Percentiles rank a stretch among this genome's conserved stretches.
phyloP scores from a whole-genome alignment of 75 land plant genomes.

The Selaginella moellendorffii region DNA sequence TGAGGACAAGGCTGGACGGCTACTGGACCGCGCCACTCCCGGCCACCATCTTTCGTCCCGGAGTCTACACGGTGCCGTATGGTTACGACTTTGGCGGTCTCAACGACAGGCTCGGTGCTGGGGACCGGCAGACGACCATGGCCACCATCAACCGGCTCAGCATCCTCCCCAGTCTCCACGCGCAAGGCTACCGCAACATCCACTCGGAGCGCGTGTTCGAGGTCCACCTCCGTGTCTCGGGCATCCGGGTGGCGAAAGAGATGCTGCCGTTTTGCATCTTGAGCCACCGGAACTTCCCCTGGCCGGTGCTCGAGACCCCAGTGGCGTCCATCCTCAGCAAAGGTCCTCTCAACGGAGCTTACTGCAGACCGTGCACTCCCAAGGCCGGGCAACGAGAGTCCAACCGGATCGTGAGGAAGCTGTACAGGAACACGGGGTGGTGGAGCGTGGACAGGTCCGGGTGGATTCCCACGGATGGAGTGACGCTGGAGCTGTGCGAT shows the following conservation, averaged over 20 bases:
- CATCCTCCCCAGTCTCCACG: background rate
- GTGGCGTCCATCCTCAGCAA: background rate
- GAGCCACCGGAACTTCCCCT: background rate
- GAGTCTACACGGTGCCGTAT: background rate
- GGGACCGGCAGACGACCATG: background rate
- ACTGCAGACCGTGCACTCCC: constrained; percentile 2
- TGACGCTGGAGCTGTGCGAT: constrained; percentile 1
- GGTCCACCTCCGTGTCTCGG: background rate
- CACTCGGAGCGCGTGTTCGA: constrained; percentile 4
- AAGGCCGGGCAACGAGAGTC: background rate
- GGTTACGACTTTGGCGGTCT: constrained; percentile 3
- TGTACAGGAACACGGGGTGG: background rate
- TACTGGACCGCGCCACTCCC: constrained; percentile 5
- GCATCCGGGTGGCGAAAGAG: background rate
- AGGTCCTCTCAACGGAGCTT: background rate
- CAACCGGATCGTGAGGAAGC: background rate
- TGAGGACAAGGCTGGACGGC: background rate
- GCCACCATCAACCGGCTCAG: background rate
- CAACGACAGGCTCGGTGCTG: constrained; percentile 6
- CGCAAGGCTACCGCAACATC: background rate
- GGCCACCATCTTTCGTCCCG: background rate
- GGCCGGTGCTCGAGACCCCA: constrained; percentile 1
- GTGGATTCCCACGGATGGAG: background rate
- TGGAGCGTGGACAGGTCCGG: background rate
- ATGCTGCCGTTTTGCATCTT: constrained; percentile 4